Conservation (phyloP, 352 stramenopile species). For the Paralagenidium karlingii region DNA sequence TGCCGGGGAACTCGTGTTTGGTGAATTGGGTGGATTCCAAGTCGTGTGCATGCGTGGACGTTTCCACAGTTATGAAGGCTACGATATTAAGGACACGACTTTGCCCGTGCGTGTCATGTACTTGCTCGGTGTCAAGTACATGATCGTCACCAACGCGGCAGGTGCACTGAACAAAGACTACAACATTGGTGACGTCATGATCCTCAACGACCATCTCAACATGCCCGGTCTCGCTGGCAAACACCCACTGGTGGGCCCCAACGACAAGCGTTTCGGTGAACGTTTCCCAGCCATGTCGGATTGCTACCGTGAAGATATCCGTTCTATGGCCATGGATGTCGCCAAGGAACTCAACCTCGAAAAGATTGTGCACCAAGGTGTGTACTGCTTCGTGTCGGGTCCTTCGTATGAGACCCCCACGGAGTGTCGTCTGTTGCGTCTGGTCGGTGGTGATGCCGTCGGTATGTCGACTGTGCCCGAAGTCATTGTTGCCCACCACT, state of each 20-base stretch:
- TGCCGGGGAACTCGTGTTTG: slow-evolving; percentile 93
- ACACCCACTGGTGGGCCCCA: slow-evolving; percentile 91
- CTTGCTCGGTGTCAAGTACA: slow-evolving; percentile 89
- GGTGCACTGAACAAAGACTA: slow-evolving; percentile 90
- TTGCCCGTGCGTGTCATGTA: slow-evolving; percentile 94
- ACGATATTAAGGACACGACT: slow-evolving; percentile 89
- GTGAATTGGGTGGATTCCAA: slow-evolving; percentile 60
- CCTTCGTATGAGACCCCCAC: slow-evolving; percentile 94
- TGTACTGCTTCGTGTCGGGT: slow-evolving; percentile 95
- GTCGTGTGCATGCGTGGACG: slow-evolving; percentile 92
- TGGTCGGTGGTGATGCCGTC: slow-evolving; percentile 87
- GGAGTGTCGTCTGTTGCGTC: slow-evolving; percentile 89
- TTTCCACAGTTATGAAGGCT: slow-evolving; percentile 97
- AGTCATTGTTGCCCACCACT: slow-evolving; percentile 92
- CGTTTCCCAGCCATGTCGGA: slow-evolving; percentile 93
- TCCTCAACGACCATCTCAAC: slow-evolving; percentile 95
- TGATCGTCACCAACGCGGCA: slow-evolving; percentile 95
- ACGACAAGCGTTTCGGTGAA: slow-evolving; percentile 90
- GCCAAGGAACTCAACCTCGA: slow-evolving; percentile 74
- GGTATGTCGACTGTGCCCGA: slow-evolving; percentile 96
- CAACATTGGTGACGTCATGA: slow-evolving; percentile 95
- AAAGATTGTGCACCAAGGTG: slow-evolving; percentile 77
- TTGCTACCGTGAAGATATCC: slow-evolving; percentile 87
- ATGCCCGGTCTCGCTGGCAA: slow-evolving; percentile 88
- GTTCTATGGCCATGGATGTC: slow-evolving; percentile 64